Evolutionary conservation across 495 filamentous ascomycete genomes (phyloP), one percentile per base, ranked within the genome.

Genomic region (Trypethelium eluteriae): DNA sequence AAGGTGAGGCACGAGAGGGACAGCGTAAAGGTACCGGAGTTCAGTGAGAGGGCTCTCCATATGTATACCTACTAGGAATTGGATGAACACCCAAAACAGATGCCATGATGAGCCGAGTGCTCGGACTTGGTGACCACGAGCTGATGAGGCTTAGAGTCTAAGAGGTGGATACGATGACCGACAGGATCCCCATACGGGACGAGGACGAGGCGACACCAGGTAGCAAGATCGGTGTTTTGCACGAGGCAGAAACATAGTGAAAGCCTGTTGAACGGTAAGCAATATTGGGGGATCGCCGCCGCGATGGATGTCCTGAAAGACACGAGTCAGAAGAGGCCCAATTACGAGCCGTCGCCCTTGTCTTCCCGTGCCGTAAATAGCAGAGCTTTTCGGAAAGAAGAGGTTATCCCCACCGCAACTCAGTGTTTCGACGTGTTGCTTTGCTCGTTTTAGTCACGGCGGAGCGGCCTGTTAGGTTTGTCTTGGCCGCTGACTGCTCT

Each of bases 101-200:
- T 32, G 32, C 53, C 53, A 7, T 59, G 32, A 35, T 36, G 7
- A 32, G 25, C 25, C 11, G 3, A 11, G n/a, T 14, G 53, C 53
- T 59, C 53, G 32, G 53, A 34, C 41, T 44, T 44, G 41, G 6
- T 44, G 41, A 44, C 41, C 41, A 44, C 6, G 41, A 59, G 53
- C 53, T 59, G 53, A 59, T 59, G 53, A 18, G 53, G 53, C 53
- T 59, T 59, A 59, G 53, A 59, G 18, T 36, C 53, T 36, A 59
- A 11, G 6, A 59, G 53, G 53, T 59, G 53, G 53, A 59, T 36
- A 59, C 53, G 53, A 59, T 59, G n/a, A 59, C 53, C 18, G 53
- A 36, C 9, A 36, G 53, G 53, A 59, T 59, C 53, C 53, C 53
- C 53, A 59, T 59, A 59, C 53, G 53, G 53, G 5, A 59, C 53